Base-by-base conservation (phyloP, 2,329 filamentous ascomycete species). In the Emmonsiellopsis sp. region DNA sequence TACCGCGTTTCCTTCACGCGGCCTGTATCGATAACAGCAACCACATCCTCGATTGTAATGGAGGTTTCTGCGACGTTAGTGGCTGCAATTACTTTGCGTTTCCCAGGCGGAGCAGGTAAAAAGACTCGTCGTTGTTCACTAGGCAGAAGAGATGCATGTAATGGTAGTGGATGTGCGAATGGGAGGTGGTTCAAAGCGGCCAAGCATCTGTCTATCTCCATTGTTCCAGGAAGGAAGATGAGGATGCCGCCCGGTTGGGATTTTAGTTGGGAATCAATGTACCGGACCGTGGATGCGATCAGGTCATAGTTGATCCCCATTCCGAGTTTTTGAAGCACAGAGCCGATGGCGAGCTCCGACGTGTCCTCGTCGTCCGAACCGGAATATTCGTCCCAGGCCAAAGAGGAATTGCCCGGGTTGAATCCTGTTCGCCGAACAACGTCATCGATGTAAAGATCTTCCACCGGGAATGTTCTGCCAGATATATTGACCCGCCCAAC, bases 41-140 rank as follows among this genome's bases (percentile, higher is more conserved):
- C 87, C 51, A 98, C 88, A 65, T 98, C 93, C 65, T 96, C 91
- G 56, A 98, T 98, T 0, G 93, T 98, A 67, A 98, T 97, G 2
- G 93, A 97, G 0, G 93, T 98, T 69, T 98, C 93, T 1, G 93
- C 93, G 2, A 98, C 92, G 63, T 98, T 98, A 44, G 93, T 98
- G 1, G 93, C 89, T 6, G 92, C 88, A 35, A 98, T 87, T 10
- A 98, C 82, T 71, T 98, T 98, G 37, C 93, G 81, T 70, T 89
- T 91, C 0, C 90, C 90, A 2, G 74, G 68, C 0, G 92, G 91
- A 4, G 93, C 74, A 11, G 78, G 77, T 31, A 82, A 78, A 66
- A 98, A 98, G 0, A 98, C 93, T 26, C 83, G 81, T 56, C 87
- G 86, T 69, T 98, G 93, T 62, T 97, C 92, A 2, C 79, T 79